Percentiles rank a stretch among this genome's conserved stretches.
These are phyloP conservation scores for Myxozyma udenii DNA, from an alignment of 805 yeast species.

Conservation along the genomic window DNA sequence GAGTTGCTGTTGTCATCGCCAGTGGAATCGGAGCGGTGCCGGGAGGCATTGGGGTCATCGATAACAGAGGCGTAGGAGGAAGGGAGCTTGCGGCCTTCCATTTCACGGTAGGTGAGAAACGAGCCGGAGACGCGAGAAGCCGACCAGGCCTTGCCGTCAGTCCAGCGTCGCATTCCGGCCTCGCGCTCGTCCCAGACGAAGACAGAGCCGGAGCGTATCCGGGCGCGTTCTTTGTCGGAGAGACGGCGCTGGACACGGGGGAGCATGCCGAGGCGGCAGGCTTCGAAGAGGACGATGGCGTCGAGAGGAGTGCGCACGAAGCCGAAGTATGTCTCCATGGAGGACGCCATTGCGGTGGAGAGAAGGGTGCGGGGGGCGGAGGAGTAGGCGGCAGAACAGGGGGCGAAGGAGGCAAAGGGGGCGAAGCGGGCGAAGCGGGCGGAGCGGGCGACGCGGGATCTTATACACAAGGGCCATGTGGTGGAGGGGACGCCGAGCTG, in stretches of 20 bases:
- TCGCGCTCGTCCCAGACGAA: conserved; percentile 71
- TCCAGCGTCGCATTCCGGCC: conserved; percentile 74
- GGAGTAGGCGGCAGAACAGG: neutral
- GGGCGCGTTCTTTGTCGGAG: conserved; percentile 52
- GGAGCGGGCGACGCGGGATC: neutral
- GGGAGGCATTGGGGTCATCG: conserved; percentile 2
- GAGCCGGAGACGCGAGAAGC: conserved; percentile 67
- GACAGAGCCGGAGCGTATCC: conserved; percentile 57
- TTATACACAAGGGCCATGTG: neutral
- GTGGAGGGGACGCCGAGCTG: too few relatives aligned
- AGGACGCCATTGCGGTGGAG: conserved; percentile 7
- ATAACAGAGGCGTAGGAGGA: conserved; percentile 14
- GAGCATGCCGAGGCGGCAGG: conserved; percentile 53
- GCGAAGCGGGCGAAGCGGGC: neutral
- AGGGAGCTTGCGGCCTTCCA: conserved; percentile 42
- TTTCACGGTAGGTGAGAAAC: conserved; percentile 61
- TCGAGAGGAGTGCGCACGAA: conserved; percentile 55
- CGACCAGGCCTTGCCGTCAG: conserved; percentile 72
- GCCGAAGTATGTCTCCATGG: conserved; percentile 63
- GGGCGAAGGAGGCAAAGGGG: neutral
- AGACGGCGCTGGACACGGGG: conserved; percentile 61
- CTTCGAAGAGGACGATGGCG: conserved; percentile 64
- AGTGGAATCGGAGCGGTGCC: neutral
- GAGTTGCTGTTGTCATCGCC: conserved; percentile 11
- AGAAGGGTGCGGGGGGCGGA: neutral